phyloP scores from a whole-genome alignment of 108 stramenopile genomes.

The Skeletonema grethae region DNA sequence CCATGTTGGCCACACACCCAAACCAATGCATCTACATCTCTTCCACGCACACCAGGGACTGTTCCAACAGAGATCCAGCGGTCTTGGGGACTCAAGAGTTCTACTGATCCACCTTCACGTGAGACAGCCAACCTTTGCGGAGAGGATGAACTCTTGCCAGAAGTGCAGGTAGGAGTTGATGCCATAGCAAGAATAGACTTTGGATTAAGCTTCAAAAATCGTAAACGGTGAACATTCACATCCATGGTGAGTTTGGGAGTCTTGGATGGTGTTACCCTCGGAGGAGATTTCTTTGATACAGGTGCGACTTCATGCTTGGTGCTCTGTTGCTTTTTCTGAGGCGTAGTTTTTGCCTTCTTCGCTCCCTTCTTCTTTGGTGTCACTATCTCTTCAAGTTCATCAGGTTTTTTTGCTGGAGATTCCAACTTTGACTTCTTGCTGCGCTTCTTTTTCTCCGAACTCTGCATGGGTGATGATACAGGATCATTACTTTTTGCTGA shows the following conservation, averaged over 20 bases:
- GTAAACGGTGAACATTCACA: conserved; percentile 70
- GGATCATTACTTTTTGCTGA: background rate
- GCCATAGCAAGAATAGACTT: conserved; percentile 59
- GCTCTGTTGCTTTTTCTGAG: conserved; percentile 15
- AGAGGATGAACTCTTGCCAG: conserved; percentile 28
- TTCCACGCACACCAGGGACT: conserved; percentile 45
- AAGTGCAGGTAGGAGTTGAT: conserved; percentile 21
- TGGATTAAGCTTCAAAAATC: conserved; percentile 64
- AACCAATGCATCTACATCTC: conserved; percentile 54
- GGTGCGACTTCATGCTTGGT: conserved; percentile 13
- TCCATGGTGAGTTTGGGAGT: conserved; percentile 52
- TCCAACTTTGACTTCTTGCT: conserved; percentile 20
- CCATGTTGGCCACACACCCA: conserved; percentile 49
- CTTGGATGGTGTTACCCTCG: conserved; percentile 6
- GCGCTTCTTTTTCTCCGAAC: conserved; percentile 9
- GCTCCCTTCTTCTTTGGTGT: conserved; percentile 19
- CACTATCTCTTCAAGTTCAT: background rate
- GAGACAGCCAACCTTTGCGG: conserved; percentile 46
- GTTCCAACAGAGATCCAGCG: conserved; percentile 59
- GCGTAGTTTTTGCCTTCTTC: conserved; percentile 5
- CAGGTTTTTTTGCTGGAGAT: background rate
- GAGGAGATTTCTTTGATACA: conserved; percentile 14
- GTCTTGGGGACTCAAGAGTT: conserved; percentile 57
- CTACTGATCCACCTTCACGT: conserved; percentile 72
- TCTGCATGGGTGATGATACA: conserved; percentile 5